Evolutionary conservation across 2,329 filamentous ascomycete species (phyloP), one percentile per base, ranked within the genome.

Genomic region (Diaporthe nobilis): DNA sequence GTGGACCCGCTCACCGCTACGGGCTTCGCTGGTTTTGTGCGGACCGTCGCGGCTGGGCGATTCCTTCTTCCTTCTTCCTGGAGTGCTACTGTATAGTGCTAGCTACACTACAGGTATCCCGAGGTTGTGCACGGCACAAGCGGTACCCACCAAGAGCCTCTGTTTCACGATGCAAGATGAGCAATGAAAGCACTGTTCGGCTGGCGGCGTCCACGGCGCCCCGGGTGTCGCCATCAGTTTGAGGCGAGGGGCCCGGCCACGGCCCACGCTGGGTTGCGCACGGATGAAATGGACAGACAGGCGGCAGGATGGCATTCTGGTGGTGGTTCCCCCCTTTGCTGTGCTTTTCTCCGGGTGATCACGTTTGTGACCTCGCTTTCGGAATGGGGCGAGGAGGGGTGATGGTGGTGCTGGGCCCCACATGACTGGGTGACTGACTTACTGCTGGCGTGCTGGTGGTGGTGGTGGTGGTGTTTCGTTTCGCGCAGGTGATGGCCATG

Each of bases 131-230:
- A 70, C n/a, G 49, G 65, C 65, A 55, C 34, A 55, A 37, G 22
- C 31, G 10, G n/a, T 17, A 13, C n/a, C 49, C 63, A 68, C 63
- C 49, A n/a, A 12, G 49, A 39, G 65, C 34, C 65, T 70, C 31
- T 70, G 65, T 70, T 70, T 70, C 65, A 70, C 49, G 49, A 55
- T 9, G 15, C 65, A 70, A 70, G 65, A 70, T 70, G 65, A 70
- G 65, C 65, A 70, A 70, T 70, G 65, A 70, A 55, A 70, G 65
- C 65, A 70, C 65, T 13, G 65, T 70, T 39, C 49, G 65, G 47
- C 22, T 55, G n/a, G 47, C 47, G 65, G 31, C 49, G 15, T 17
- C 25, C 9, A 42, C 22, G 47, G 49, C n/a, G 44, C 49, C 34
- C 49, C 34, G 3, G 28, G 34, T 28, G 65, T 70, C 49, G 65